Percentiles rank a stretch among this genome's conserved stretches.
Evolutionary conservation across 1,284 basidiomycete species (phyloP).

Genomic region (Cryptococcus sp.): DNA sequence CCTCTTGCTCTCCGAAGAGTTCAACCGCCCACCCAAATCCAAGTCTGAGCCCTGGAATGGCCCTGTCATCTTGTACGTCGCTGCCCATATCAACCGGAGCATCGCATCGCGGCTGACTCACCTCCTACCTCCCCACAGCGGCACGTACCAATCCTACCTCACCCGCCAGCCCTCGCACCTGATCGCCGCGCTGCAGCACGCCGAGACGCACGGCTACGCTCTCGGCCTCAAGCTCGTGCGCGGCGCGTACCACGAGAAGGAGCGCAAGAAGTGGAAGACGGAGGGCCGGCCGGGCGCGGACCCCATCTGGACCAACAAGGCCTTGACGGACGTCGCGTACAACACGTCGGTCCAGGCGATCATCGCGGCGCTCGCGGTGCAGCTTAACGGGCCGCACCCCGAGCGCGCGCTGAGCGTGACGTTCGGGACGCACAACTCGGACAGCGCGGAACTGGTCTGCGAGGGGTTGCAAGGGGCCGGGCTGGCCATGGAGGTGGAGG

Average conservation of each 20-base stretch:
- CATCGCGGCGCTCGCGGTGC: constrained; percentile 58
- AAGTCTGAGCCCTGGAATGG: constrained; percentile 24
- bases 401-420: constrained; percentile 63
- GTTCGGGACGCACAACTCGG: constrained; percentile 83
- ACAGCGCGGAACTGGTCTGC: constrained; percentile 62
- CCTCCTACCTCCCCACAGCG: constrained; percentile 46
- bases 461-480: constrained; percentile 60
- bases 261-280: constrained; percentile 52
- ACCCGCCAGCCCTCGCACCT: constrained; percentile 62
- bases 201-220: constrained; percentile 66
- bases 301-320: constrained; percentile 53
- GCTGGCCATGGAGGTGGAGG: constrained; percentile 52
- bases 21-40: constrained; percentile 57
- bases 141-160: constrained; percentile 82
- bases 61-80: constrained; percentile 39
- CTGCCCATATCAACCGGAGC: not conserved
- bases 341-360: constrained; percentile 65
- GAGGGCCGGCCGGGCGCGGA: constrained; percentile 42
- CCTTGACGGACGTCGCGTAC: constrained; percentile 76
- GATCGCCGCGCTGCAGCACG: constrained; percentile 63
- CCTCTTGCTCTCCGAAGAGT: constrained; percentile 68
- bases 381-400: constrained; percentile 49
- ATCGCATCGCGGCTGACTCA: not conserved
- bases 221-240: constrained; percentile 93
- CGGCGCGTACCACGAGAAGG: constrained; percentile 85